Conservation (phyloP, 2,329 filamentous ascomycete species). For the Penicillium griseofulvum region DNA sequence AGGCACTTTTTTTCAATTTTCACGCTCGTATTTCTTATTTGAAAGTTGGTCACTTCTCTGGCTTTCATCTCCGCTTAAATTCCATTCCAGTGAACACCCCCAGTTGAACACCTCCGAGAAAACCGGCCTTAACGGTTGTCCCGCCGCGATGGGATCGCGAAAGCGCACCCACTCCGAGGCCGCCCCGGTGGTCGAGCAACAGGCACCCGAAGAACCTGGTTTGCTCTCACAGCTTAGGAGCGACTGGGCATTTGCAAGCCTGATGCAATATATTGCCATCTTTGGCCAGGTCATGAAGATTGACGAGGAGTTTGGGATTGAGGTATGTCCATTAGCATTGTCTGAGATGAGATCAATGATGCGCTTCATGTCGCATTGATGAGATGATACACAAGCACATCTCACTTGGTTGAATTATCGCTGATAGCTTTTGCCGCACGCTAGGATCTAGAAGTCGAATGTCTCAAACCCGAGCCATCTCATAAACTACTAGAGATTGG, state of each 20-base stretch:
- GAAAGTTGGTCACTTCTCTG: not conserved
- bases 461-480: slow-evolving; percentile 71
- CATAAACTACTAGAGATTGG: slow-evolving; percentile 76
- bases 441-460: slow-evolving; percentile 86
- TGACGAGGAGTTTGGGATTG: slow-evolving; percentile 81
- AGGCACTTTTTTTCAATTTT: not conserved
- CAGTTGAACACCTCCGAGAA: slow-evolving; percentile 16
- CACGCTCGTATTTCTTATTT: not conserved
- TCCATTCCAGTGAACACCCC: not conserved
- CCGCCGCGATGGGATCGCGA: slow-evolving; percentile 52
- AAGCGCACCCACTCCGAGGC: slow-evolving; percentile 57
- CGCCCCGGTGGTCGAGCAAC: slow-evolving; percentile 49
- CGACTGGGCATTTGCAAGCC: slow-evolving; percentile 92
- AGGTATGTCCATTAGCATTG: slow-evolving; percentile 57
- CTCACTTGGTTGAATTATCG: not conserved
- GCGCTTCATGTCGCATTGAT: slow-evolving; percentile 15
- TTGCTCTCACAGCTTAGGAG: slow-evolving; percentile 71
- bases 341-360: not conserved
- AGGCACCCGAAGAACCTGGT: slow-evolving; percentile 35
- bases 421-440: slow-evolving; percentile 4
- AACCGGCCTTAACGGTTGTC: slow-evolving; percentile 31
- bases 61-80: not conserved
- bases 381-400: not conserved
- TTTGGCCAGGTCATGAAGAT: slow-evolving; percentile 90
- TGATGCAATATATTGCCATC: slow-evolving; percentile 89